Conservation (phyloP, 306 rosid species). For the Corylus avellana region DNA sequence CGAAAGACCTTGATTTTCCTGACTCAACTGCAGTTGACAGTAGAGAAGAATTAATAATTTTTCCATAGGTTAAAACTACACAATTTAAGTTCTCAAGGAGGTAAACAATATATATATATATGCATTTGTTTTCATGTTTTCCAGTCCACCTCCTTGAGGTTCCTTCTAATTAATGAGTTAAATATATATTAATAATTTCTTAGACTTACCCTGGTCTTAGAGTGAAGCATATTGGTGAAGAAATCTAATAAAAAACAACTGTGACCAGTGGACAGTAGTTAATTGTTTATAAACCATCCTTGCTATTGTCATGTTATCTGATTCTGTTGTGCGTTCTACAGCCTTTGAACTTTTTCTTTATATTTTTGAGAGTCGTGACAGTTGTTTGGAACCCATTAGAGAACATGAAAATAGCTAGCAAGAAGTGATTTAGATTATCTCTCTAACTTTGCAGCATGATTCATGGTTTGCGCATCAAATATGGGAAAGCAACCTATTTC, state of each 20-base stretch:
- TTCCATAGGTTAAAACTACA: background rate
- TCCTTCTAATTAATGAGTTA: too few relatives aligned
- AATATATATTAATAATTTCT: too few relatives aligned
- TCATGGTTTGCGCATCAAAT: constrained; percentile 91
- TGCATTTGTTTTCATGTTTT: background rate
- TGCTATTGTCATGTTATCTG: background rate
- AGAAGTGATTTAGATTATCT: constrained; percentile 16
- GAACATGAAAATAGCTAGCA: background rate
- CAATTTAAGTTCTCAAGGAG: background rate
- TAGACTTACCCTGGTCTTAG: background rate
- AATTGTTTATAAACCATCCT: background rate
- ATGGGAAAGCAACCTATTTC: constrained; percentile 88
- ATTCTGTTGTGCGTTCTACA: background rate
- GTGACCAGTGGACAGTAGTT: background rate
- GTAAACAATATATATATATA: background rate
- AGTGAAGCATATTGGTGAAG: background rate
- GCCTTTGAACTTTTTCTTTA: background rate
- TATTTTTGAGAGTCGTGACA: background rate
- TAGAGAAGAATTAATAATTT: background rate
- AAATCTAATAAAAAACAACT: background rate
- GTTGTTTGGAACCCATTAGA: background rate
- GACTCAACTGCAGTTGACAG: background rate
- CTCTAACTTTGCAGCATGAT: constrained; percentile 69
- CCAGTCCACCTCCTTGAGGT: too few relatives aligned
- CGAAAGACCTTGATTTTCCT: background rate